Evolutionary conservation across 2,329 filamentous ascomycete species (phyloP).

Genomic region (Chaetothyriales sp.): DNA sequence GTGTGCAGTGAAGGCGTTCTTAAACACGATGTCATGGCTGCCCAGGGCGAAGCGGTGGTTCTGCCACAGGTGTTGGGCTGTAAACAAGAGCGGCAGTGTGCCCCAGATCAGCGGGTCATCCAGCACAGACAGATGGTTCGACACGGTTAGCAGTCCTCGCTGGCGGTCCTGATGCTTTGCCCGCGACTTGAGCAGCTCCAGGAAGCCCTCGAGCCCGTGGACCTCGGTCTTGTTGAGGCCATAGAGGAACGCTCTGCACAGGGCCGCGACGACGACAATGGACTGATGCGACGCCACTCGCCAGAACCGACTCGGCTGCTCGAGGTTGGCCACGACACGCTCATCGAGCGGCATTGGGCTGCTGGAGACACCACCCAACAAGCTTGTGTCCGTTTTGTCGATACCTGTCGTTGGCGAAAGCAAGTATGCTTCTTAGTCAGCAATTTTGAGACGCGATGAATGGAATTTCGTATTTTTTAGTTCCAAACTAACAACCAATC

Average conservation of each 20-base stretch:
- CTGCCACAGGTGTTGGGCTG: constrained; percentile 45
- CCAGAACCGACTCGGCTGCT: constrained; percentile 39
- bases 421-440: neutral
- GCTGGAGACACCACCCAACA: neutral
- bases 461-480: no score
- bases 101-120: constrained; percentile 96
- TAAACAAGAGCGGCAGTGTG: constrained; percentile 59
- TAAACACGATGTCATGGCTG: constrained; percentile 91
- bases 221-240: constrained; percentile 61
- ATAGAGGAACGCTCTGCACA: constrained; percentile 62
- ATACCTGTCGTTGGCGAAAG: neutral
- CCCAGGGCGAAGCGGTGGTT: constrained; percentile 81
- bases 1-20: constrained; percentile 49
- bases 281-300: constrained; percentile 56
- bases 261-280: constrained; percentile 55
- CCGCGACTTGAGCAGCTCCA: constrained; percentile 59
- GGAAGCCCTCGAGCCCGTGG: constrained; percentile 59
- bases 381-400: neutral
- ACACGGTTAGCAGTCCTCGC: constrained; percentile 78
- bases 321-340: constrained; percentile 22
- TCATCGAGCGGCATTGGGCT: neutral
- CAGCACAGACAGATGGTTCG: constrained; percentile 78
- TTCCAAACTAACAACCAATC: no score
- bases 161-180: constrained; percentile 49
- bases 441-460: neutral